Percentiles rank a stretch among this genome's conserved stretches.
These are phyloP conservation scores for Medicago lupulina DNA, from an alignment of 306 rosid genomes.

Conservation along the genomic window DNA sequence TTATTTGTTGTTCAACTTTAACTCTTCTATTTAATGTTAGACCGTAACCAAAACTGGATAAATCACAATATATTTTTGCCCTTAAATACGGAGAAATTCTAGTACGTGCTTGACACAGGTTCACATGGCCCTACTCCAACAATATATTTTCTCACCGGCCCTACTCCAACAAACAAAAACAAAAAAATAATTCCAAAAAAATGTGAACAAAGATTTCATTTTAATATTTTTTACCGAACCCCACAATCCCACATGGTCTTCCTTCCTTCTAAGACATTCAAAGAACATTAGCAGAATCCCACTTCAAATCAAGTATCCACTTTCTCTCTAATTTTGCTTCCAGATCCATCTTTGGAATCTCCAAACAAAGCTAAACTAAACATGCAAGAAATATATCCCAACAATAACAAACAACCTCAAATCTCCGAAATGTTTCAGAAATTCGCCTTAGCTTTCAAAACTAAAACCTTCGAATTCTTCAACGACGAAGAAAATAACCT, in stretches of 20 bases:
- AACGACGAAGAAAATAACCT: slow-evolving; percentile 57
- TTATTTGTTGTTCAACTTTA: no score
- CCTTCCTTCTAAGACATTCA: slow-evolving; percentile 45
- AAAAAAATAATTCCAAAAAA: neutral
- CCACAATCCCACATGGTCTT: slow-evolving; percentile 34
- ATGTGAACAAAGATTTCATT: no score
- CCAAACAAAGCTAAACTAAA: neutral
- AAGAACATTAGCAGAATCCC: slow-evolving; percentile 39
- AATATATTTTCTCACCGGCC: no score
- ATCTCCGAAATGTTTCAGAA: slow-evolving; percentile 95
- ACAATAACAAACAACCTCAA: slow-evolving; percentile 75
- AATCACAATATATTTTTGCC: no score
- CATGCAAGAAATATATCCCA: slow-evolving; percentile 69
- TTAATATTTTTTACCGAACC: neutral
- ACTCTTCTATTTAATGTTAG: no score
- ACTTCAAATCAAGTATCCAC: slow-evolving; percentile 11
- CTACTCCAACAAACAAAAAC: neutral
- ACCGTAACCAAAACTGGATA: no score
- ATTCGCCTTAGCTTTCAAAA: slow-evolving; percentile 91
- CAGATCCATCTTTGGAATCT: slow-evolving; percentile 25
- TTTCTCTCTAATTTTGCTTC: slow-evolving; percentile 1
- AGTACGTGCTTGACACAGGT: no score
- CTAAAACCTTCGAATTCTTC: slow-evolving; percentile 91
- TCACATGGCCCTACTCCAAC: no score
- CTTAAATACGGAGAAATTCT: no score